A percentile compares a stretch with the other conserved stretches of the same genome.
These are phyloP conservation scores for Mycena sp. DNA, from an alignment of 1,284 basidiomycete species.

Conservation along the genomic window DNA sequence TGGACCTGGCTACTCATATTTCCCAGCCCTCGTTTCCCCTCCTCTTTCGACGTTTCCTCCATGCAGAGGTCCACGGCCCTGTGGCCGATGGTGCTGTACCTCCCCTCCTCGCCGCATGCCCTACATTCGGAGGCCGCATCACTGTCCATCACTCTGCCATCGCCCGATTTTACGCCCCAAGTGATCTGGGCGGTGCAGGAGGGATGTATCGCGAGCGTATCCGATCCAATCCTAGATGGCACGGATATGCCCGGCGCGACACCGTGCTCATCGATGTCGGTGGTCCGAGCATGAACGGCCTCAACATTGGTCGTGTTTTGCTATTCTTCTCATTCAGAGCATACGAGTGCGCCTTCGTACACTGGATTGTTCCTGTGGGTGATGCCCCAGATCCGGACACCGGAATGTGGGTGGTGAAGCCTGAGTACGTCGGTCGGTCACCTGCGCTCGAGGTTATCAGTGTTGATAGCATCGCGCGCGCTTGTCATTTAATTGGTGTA, in stretches of 20 bases:
- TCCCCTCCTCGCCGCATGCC: conserved; percentile 1
- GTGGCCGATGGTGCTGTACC: neutral
- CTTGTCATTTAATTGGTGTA: conserved; percentile 43
- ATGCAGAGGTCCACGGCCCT: neutral
- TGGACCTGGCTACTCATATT: conserved; percentile 29
- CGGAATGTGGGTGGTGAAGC: conserved; percentile 41
- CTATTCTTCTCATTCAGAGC: conserved; percentile 42
- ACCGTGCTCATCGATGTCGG: conserved; percentile 41
- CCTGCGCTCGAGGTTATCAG: conserved; percentile 38
- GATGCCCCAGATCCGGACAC: conserved; percentile 35
- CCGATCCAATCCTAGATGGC: conserved; percentile 37
- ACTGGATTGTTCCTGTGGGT: conserved; percentile 37
- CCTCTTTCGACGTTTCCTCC: conserved; percentile 28
- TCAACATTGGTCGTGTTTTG: conserved; percentile 36
- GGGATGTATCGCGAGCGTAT: conserved; percentile 43
- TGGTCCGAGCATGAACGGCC: conserved; percentile 33
- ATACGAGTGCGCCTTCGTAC: conserved; percentile 39
- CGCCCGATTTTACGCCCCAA: conserved; percentile 42
- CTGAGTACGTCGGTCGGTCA: conserved; percentile 27
- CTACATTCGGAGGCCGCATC: neutral
- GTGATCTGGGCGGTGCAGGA: conserved; percentile 41
- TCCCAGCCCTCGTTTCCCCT: conserved; percentile 34
- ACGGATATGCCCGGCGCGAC: conserved; percentile 33
- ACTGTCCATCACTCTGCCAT: conserved; percentile 38
- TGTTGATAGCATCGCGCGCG: conserved; percentile 40